These are phyloP conservation scores for Neofusicoccum kwambonambiense DNA, from an alignment of 2,329 filamentous ascomycete genomes.

Conservation along the genomic window DNA sequence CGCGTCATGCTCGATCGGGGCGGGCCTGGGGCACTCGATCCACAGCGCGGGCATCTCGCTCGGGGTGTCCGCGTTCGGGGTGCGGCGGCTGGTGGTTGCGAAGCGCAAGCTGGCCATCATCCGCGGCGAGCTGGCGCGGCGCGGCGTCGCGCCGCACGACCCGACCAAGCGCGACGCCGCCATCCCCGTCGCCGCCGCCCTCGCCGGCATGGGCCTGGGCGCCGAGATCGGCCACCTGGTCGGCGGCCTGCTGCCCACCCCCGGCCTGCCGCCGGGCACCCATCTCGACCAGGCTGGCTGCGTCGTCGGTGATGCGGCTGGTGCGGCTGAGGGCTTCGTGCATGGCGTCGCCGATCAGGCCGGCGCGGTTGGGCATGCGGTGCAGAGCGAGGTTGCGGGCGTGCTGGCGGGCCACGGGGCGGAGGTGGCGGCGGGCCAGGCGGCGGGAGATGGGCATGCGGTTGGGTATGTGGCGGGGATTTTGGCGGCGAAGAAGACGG, in stretches of 20 bases:
- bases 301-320: neutral
- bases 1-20: neutral
- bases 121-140: neutral
- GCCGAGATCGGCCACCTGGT: neutral
- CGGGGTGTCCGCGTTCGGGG: neutral
- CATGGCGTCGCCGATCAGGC: neutral
- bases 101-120: conserved; percentile 1
- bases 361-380: neutral
- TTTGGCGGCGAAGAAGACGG: conserved; percentile 14
- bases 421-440: neutral
- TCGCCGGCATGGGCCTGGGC: neutral
- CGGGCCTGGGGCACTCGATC: neutral
- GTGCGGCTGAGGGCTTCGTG: neutral
- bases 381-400: neutral
- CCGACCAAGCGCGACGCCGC: conserved; percentile 2
- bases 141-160: neutral
- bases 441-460: neutral
- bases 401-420: neutral
- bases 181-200: neutral
- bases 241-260: neutral
- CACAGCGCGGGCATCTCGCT: conserved; percentile 4
- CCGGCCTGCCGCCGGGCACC: neutral
- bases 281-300: too few relatives aligned
- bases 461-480: conserved; percentile 7
- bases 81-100: neutral